Percentiles rank a stretch among this genome's conserved stretches.
Evolutionary conservation across 129 eudicot species (phyloP).

Genomic region (Heracleum sosnowskyi): DNA sequence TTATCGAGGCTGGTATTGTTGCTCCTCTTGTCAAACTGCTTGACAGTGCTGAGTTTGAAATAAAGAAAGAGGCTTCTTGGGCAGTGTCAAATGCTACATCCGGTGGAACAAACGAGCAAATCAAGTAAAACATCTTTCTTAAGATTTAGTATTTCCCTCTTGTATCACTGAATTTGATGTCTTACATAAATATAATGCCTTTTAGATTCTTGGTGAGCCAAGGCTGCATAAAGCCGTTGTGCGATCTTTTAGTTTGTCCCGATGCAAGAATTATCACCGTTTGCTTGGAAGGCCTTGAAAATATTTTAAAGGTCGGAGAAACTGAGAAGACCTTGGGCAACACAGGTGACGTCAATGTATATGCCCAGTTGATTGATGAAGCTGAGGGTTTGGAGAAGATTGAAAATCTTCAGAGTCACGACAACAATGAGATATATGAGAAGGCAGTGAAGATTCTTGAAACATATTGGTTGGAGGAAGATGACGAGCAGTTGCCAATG

Average conservation of each 20-base stretch:
- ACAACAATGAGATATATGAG: conserved; percentile 69
- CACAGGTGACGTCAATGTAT: conserved; percentile 44
- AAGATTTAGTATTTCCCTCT: neutral
- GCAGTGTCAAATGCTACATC: conserved; percentile 91
- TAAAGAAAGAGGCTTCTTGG: conserved; percentile 92
- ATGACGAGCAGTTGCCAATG: conserved; percentile 33
- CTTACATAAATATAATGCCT: neutral
- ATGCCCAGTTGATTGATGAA: conserved; percentile 62
- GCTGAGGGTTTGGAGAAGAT: conserved; percentile 68
- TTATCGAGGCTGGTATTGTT: conserved; percentile 56
- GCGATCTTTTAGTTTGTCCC: conserved; percentile 44
- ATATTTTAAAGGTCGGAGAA: conserved; percentile 37
- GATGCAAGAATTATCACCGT: conserved; percentile 37
- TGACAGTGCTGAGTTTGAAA: conserved; percentile 77
- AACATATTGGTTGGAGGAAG: conserved; percentile 70
- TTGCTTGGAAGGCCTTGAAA: conserved; percentile 44
- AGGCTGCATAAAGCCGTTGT: conserved; percentile 65
- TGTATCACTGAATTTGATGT: neutral
- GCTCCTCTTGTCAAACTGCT: conserved; percentile 68
- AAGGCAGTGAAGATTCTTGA: conserved; percentile 71
- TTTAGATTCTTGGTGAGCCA: conserved; percentile 67
- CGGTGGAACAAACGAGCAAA: conserved; percentile 81
- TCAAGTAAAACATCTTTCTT: conserved; percentile 33
- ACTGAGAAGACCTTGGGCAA: conserved; percentile 29
- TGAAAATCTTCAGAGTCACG: conserved; percentile 63